phyloP scores from a whole-genome alignment of 805 yeast genomes.

The Wickerhamiella dianesei region DNA sequence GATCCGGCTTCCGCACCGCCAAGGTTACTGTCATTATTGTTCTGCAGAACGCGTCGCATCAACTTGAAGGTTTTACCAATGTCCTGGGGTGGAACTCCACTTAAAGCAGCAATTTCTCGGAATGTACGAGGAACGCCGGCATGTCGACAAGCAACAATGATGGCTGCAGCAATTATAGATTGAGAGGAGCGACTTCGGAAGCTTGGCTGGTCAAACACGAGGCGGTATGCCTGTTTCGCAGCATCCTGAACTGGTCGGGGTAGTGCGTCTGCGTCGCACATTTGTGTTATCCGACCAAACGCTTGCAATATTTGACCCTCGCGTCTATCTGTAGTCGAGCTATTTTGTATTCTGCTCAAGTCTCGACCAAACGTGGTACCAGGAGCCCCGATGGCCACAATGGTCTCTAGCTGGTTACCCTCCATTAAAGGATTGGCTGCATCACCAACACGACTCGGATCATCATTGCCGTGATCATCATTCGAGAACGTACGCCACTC shows the following conservation, averaged over 20 bases:
- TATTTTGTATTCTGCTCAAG: constrained; percentile 77
- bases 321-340: constrained; percentile 69
- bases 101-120: constrained; percentile 89
- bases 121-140: constrained; percentile 90
- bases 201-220: constrained; percentile 75
- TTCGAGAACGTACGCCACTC: constrained; percentile 98
- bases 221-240: constrained; percentile 88
- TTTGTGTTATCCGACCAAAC: constrained; percentile 77
- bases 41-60: constrained; percentile 51
- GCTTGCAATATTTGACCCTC: constrained; percentile 83
- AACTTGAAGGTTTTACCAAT: constrained; percentile 83
- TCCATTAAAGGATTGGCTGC: constrained; percentile 87
- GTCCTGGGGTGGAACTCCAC: constrained; percentile 86
- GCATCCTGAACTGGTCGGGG: constrained; percentile 95
- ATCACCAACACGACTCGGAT: constrained; percentile 98
- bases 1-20: constrained; percentile 37
- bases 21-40: constrained; percentile 24
- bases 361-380: constrained; percentile 82
- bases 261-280: constrained; percentile 92
- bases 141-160: constrained; percentile 84
- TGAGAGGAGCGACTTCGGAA: constrained; percentile 86
- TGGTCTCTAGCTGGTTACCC: constrained; percentile 81
- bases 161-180: constrained; percentile 92
- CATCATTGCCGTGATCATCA: constrained; percentile 96
- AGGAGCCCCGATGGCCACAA: constrained; percentile 77